Evolutionary conservation across 306 rosid genomes (phyloP).

Genomic region (Psophocarpus tetragonolobus): DNA sequence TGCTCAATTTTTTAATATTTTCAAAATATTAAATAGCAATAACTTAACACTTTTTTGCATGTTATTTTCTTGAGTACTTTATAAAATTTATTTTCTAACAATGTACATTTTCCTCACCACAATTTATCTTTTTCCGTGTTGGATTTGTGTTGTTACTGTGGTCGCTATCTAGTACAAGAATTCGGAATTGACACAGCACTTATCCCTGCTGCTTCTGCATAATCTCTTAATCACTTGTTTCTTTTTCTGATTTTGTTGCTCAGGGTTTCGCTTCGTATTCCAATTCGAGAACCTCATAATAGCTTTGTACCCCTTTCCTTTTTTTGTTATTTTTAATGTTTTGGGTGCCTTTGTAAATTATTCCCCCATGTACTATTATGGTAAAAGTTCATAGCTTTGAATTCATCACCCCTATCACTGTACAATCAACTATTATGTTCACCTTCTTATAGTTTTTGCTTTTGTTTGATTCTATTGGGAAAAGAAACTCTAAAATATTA

Average conservation of each 20-base stretch:
- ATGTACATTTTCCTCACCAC: no score
- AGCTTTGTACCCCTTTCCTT: slow-evolving; percentile 37
- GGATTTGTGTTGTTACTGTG: no score
- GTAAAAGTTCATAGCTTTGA: slow-evolving; percentile 42
- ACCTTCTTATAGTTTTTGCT: slow-evolving; percentile 20
- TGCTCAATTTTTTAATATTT: no score
- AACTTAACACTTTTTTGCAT: no score
- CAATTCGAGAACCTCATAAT: slow-evolving; percentile 11
- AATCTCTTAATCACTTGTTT: background rate
- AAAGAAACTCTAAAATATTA: slow-evolving; percentile 26
- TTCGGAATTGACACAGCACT: background rate
- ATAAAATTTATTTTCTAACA: no score
- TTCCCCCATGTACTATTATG: background rate
- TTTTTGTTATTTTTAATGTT: background rate
- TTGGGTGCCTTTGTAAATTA: slow-evolving; percentile 35
- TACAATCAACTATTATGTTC: slow-evolving; percentile 48
- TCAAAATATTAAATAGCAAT: no score
- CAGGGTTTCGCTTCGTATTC: slow-evolving; percentile 35
- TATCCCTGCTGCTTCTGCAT: background rate
- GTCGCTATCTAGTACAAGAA: background rate
- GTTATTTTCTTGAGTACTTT: no score
- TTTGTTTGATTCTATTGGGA: slow-evolving; percentile 5
- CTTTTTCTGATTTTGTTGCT: slow-evolving; percentile 13
- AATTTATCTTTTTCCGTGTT: no score
- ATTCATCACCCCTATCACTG: slow-evolving; percentile 27